Conservation (phyloP, 2,329 filamentous ascomycete genomes). For the Nothomitra cinnamomea region DNA sequence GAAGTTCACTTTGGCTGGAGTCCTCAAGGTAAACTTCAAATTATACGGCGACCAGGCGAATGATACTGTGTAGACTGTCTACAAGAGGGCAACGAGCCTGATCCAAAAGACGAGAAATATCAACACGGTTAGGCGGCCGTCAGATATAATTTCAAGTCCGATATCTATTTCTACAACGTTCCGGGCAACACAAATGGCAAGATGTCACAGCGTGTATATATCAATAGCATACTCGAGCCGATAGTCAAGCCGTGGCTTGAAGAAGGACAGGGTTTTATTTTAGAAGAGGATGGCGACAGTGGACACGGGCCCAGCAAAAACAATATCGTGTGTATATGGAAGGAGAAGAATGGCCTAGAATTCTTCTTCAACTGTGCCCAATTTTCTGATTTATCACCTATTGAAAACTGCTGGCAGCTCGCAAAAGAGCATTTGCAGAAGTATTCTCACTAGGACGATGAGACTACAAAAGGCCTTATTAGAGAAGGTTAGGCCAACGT, state of each 20-base stretch:
- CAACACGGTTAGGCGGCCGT: conserved; percentile 1
- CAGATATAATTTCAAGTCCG: conserved; percentile 3
- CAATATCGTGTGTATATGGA: not conserved
- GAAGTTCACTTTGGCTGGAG: no score
- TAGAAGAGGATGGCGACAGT: not conserved
- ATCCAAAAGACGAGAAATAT: not conserved
- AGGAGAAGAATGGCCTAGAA: not conserved
- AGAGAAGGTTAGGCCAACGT: no score
- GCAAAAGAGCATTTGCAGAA: no score
- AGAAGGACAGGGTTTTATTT: not conserved
- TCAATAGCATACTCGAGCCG: conserved; percentile 3
- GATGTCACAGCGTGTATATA: conserved; percentile 5
- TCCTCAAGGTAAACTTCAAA: no score
- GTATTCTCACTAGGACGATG: no score
- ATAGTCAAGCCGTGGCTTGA: no score
- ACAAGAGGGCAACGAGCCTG: no score
- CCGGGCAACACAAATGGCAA: conserved; percentile 6
- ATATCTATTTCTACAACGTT: conserved; percentile 6
- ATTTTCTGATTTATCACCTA: not conserved
- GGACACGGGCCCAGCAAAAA: not conserved
- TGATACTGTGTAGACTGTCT: conserved; percentile 6
- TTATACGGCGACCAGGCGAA: conserved; percentile 5
- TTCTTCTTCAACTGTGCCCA: not conserved
- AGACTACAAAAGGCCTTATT: no score
- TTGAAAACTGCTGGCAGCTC: not conserved